These are phyloP conservation scores for Dendrobium chrysotoxum DNA, from an alignment of 106 monocot genomes.

Conservation along the genomic window DNA sequence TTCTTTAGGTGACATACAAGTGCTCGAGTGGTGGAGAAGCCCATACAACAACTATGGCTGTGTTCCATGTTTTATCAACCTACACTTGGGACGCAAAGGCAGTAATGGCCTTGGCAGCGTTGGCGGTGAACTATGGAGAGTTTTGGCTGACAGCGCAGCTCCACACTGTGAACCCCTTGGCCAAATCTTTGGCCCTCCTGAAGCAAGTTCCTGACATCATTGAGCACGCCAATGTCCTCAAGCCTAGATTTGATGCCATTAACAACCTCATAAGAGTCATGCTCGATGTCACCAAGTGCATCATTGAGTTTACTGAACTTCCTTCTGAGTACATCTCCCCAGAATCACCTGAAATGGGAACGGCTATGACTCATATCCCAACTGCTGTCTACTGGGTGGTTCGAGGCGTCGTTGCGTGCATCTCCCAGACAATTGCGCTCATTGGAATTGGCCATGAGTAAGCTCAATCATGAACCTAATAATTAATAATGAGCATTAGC, in stretches of 20 bases:
- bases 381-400: slow-evolving; percentile 74
- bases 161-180: slow-evolving; percentile 52
- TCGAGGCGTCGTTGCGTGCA: slow-evolving; percentile 47
- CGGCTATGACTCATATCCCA: slow-evolving; percentile 52
- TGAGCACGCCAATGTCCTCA: slow-evolving; percentile 44
- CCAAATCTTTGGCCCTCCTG: slow-evolving; percentile 41
- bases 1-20: slow-evolving; percentile 45
- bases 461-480: slow-evolving; percentile 13
- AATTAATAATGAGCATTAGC: neutral
- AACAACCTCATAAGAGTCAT: slow-evolving; percentile 50
- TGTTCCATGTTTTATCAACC: slow-evolving; percentile 39
- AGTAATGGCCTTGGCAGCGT: slow-evolving; percentile 54
- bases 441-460: slow-evolving; percentile 68
- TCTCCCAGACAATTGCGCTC: slow-evolving; percentile 48
- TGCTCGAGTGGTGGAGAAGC: slow-evolving; percentile 43
- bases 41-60: slow-evolving; percentile 35
- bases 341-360: slow-evolving; percentile 38
- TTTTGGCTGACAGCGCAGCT: slow-evolving; percentile 66
- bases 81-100: slow-evolving; percentile 69
- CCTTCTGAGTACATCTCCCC: slow-evolving; percentile 43
- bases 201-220: slow-evolving; percentile 60
- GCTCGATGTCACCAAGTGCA: slow-evolving; percentile 59
- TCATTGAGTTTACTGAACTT: slow-evolving; percentile 65
- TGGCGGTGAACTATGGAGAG: slow-evolving; percentile 56
- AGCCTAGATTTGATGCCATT: slow-evolving; percentile 56